Conservation (phyloP, 345 rosid species). For the Syzygium grande region DNA sequence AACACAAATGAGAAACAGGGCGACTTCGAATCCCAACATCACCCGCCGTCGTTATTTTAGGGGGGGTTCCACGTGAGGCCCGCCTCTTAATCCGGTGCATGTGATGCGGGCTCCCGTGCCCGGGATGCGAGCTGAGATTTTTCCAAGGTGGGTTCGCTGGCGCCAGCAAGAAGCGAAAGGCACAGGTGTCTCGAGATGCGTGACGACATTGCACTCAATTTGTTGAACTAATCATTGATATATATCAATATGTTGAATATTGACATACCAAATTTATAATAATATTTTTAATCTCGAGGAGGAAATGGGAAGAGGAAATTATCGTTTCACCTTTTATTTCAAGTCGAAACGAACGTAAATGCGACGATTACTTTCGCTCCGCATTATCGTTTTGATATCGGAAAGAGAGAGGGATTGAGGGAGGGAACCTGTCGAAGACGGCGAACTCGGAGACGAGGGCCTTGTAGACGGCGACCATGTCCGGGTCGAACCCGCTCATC, state of each 20-base stretch:
- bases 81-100: not conserved
- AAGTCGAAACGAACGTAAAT: not conserved
- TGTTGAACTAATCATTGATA: not conserved
- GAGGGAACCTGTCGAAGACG: not conserved
- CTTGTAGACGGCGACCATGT: not conserved
- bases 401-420: not conserved
- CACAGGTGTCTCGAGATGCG: not conserved
- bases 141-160: not conserved
- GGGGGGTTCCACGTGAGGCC: not conserved
- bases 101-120: not conserved
- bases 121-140: not conserved
- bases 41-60: too few species aligned
- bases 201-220: not conserved
- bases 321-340: too few species aligned
- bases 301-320: not conserved
- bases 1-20: not conserved
- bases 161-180: not conserved
- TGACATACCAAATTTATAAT: not conserved
- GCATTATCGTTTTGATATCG: not conserved
- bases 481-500: not conserved
- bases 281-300: not conserved
- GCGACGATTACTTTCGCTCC: not conserved
- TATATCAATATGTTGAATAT: not conserved
- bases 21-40: not conserved
- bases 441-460: not conserved